A percentile compares a stretch with the other conserved stretches of the same genome.
These are phyloP conservation scores for Delonix regia DNA, from an alignment of 306 rosid species.

Conservation along the genomic window DNA sequence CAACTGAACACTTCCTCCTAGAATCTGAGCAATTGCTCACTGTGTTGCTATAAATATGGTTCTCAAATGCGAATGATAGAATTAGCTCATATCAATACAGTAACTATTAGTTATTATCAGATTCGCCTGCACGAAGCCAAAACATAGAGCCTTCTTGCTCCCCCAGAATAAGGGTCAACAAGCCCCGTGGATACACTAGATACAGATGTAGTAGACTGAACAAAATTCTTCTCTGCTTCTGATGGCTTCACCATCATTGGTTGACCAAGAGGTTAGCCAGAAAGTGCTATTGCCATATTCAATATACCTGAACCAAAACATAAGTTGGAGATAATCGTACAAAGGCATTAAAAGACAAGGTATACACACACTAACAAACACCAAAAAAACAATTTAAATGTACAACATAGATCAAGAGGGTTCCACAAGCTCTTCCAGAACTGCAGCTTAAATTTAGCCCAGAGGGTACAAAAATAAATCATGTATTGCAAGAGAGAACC, in stretches of 20 bases:
- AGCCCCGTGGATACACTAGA: constrained; percentile 60
- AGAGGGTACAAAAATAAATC: neutral
- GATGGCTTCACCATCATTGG: constrained; percentile 99
- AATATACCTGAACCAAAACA: constrained; percentile 66
- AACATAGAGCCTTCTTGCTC: constrained; percentile 92
- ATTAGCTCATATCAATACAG: constrained; percentile 21
- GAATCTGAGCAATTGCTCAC: constrained; percentile 15
- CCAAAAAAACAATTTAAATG: neutral
- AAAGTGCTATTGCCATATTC: constrained; percentile 99
- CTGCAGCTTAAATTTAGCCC: neutral
- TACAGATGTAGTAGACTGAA: constrained; percentile 75
- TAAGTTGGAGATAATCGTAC: constrained; percentile 22
- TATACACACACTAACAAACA: neutral
- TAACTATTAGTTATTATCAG: constrained; percentile 8
- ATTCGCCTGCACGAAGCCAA: constrained; percentile 93
- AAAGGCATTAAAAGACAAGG: constrained; percentile 15
- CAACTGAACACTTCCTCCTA: constrained; percentile 29
- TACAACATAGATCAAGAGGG: constrained; percentile 1
- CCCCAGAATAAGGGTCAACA: constrained; percentile 90
- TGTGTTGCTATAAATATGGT: neutral
- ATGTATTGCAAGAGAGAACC: neutral
- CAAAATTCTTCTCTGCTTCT: constrained; percentile 98
- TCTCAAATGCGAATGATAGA: neutral
- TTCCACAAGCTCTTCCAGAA: constrained; percentile 4
- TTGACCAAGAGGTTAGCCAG: constrained; percentile 88